A percentile compares a stretch with the other conserved stretches of the same genome.
phyloP scores from a whole-genome alignment of 345 rosid species.

The Melastoma malabathricum region DNA sequence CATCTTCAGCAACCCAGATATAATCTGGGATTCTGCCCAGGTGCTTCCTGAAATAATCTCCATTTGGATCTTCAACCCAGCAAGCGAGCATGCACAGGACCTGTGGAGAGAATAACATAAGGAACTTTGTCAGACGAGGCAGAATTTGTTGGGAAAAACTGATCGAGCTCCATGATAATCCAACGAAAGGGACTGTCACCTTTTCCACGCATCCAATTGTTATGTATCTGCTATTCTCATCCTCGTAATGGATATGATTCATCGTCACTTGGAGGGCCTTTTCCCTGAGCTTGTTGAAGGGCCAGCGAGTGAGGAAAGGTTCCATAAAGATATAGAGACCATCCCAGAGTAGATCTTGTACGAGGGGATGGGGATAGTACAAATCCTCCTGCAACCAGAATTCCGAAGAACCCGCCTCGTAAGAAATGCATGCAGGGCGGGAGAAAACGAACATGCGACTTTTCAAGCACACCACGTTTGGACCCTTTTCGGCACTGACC shows the following conservation, averaged over 20 bases:
- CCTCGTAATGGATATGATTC: constrained; percentile 30
- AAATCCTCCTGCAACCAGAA: constrained; percentile 25
- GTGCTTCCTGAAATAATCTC: constrained; percentile 39
- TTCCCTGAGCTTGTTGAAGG: constrained; percentile 21
- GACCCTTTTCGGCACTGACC: not conserved
- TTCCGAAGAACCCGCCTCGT: not conserved
- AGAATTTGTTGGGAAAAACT: no score
- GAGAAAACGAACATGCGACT: no score
- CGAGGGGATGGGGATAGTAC: constrained; percentile 25
- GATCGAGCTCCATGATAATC: not conserved
- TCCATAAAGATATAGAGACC: constrained; percentile 18
- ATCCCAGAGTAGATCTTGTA: constrained; percentile 32
- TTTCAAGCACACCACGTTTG: no score
- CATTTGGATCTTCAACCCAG: constrained; percentile 57
- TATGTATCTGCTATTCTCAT: constrained; percentile 26
- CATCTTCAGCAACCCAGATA: constrained; percentile 61
- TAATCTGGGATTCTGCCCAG: constrained; percentile 40
- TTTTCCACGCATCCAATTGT: constrained; percentile 33
- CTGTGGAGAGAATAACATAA: constrained; percentile 12
- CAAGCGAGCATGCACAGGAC: constrained; percentile 51
- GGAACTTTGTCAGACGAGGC: no score
- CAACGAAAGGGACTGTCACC: constrained; percentile 4
- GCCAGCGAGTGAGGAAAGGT: constrained; percentile 34
- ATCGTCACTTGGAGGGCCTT: constrained; percentile 22
- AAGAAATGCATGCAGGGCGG: no score